Percentiles rank a stretch among this genome's conserved stretches.
These are phyloP conservation scores for Excoecaria cochinchinensis DNA, from an alignment of 345 rosid genomes.

Conservation along the genomic window DNA sequence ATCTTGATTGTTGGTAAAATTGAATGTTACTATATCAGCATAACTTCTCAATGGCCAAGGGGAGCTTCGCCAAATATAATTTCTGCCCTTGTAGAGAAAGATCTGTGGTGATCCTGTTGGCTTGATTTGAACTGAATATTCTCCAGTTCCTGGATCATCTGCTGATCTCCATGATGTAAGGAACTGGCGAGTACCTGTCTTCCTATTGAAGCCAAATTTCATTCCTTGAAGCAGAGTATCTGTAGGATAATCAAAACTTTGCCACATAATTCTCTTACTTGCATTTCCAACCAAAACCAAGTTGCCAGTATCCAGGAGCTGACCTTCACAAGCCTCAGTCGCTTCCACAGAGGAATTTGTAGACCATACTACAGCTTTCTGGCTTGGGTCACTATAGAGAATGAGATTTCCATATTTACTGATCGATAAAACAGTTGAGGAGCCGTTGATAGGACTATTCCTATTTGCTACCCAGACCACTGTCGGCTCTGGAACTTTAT, in stretches of 20 bases:
- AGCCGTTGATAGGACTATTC: background rate
- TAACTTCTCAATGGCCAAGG: constrained; percentile 9
- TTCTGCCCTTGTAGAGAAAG: background rate
- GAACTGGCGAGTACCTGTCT: constrained; percentile 13
- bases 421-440: background rate
- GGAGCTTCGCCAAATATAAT: constrained; percentile 8
- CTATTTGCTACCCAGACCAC: constrained; percentile 1
- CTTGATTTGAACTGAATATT: background rate
- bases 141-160: constrained; percentile 17
- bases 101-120: constrained; percentile 1
- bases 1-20: background rate
- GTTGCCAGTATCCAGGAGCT: constrained; percentile 15
- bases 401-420: background rate
- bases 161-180: constrained; percentile 15
- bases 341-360: background rate
- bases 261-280: constrained; percentile 19
- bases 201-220: constrained; percentile 20
- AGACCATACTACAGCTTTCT: background rate
- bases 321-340: background rate
- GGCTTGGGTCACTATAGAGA: background rate
- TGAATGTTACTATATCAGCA: background rate
- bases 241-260: constrained; percentile 37
- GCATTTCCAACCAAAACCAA: background rate
- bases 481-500: background rate
- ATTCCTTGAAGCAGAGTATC: constrained; percentile 20